These are phyloP conservation scores for Xanthoceras sorbifolium DNA, from an alignment of 345 rosid genomes.

Conservation along the genomic window DNA sequence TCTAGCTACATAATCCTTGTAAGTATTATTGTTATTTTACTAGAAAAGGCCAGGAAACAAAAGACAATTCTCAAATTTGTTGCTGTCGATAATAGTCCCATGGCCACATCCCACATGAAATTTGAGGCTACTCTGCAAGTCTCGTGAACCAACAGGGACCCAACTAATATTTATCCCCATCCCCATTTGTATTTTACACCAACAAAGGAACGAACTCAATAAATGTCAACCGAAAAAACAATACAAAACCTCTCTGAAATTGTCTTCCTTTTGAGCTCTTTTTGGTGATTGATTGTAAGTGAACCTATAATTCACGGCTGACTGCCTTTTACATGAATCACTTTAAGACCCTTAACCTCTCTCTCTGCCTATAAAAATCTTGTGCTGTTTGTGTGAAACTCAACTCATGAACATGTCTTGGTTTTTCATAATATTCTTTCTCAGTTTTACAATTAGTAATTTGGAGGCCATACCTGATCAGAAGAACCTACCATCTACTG, in stretches of 20 bases:
- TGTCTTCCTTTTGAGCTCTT: constrained; percentile 33
- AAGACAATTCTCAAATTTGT: constrained; percentile 8
- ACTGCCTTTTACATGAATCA: constrained; percentile 46
- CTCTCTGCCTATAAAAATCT: constrained; percentile 4
- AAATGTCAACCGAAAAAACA: constrained; percentile 8
- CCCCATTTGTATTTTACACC: constrained; percentile 14
- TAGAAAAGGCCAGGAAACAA: constrained; percentile 12
- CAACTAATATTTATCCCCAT: constrained; percentile 17
- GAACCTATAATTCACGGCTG: constrained; percentile 32
- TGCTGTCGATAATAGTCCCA: background rate
- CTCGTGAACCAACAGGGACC: constrained; percentile 49
- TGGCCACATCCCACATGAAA: constrained; percentile 8
- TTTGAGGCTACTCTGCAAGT: constrained; percentile 29
- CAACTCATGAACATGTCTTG: constrained; percentile 31
- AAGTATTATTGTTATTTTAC: too few species aligned
- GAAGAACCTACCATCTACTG: constrained; percentile 52
- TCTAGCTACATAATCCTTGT: too few species aligned
- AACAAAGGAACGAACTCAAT: constrained; percentile 33
- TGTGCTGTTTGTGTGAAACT: background rate
- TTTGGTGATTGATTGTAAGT: constrained; percentile 12
- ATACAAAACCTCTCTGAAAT: background rate
- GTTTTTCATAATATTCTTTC: constrained; percentile 32
- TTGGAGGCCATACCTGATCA: constrained; percentile 28
- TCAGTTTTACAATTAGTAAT: constrained; percentile 23
- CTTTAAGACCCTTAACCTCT: constrained; percentile 23